Evolutionary conservation across 2,329 filamentous ascomycete genomes (phyloP).

Genomic region (Beauveria scarabaeidicola): DNA sequence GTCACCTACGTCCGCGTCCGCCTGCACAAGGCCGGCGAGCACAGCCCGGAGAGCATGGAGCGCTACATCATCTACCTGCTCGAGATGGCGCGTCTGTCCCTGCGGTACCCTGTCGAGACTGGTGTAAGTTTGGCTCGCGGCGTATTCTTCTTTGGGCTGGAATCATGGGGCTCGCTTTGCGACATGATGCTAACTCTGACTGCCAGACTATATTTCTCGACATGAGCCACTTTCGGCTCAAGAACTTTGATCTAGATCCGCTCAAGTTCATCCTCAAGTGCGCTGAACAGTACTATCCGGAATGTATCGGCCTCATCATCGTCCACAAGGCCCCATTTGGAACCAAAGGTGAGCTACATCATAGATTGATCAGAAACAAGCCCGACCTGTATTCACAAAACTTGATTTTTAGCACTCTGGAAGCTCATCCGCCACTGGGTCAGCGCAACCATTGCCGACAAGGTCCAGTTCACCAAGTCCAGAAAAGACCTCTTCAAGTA

Average conservation of each 20-base stretch:
- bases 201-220: constrained; percentile 74
- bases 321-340: constrained; percentile 90
- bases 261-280: constrained; percentile 96
- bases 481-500: constrained; percentile 65
- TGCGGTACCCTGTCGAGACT: constrained; percentile 70
- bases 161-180: too few species aligned
- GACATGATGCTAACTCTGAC: constrained; percentile 16
- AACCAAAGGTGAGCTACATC: constrained; percentile 61
- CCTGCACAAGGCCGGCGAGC: constrained; percentile 67
- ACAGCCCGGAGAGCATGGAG: constrained; percentile 67
- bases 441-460: constrained; percentile 79
- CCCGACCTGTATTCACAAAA: constrained; percentile 8
- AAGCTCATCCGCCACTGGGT: constrained; percentile 84
- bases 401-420: constrained; percentile 57
- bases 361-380: constrained; percentile 11
- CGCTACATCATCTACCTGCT: constrained; percentile 81
- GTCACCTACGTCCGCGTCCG: constrained; percentile 72
- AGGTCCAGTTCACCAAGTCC: constrained; percentile 78
- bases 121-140: constrained; percentile 50
- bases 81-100: constrained; percentile 73
- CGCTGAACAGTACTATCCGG: constrained; percentile 90
- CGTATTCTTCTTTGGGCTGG: background rate
- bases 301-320: constrained; percentile 72
- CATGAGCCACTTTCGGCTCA: constrained; percentile 76
- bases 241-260: constrained; percentile 89